Evolutionary conservation across 495 filamentous ascomycete species (phyloP).

Genomic region (Corynascus novoguineensis): DNA sequence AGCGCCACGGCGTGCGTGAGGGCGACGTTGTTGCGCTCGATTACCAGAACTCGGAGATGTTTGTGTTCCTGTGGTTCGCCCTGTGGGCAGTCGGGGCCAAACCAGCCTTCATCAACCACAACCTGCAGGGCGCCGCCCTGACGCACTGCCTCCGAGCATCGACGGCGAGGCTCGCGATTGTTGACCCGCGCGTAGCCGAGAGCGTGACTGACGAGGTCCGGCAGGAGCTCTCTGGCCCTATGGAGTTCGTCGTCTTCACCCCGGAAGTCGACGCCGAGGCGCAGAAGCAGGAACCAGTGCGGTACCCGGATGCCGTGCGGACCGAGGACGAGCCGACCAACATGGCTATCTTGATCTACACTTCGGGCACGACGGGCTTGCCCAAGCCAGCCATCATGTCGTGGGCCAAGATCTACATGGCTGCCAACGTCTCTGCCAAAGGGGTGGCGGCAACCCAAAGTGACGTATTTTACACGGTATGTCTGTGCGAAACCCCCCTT

Average conservation of each 20-base stretch:
- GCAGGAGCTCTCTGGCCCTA: constrained; percentile 30
- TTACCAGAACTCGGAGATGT: constrained; percentile 77
- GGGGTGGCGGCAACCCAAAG: constrained; percentile 49
- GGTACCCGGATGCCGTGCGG: constrained; percentile 58
- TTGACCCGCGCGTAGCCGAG: constrained; percentile 62
- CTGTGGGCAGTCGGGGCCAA: constrained; percentile 41
- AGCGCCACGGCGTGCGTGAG: constrained; percentile 55
- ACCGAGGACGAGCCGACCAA: constrained; percentile 47
- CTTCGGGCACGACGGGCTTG: constrained; percentile 81
- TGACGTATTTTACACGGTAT: constrained; percentile 77
- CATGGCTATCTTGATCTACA: constrained; percentile 77
- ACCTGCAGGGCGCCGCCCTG: constrained; percentile 36
- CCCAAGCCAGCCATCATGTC: constrained; percentile 84
- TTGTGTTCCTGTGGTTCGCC: constrained; percentile 53
- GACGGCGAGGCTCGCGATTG: constrained; percentile 76
- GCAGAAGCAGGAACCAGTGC: constrained; percentile 43
- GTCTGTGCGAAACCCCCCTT: constrained; percentile 7
- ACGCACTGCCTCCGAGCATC: constrained; percentile 62
- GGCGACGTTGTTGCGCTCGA: constrained; percentile 83
- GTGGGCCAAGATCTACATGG: constrained; percentile 61
- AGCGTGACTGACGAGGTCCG: constrained; percentile 40
- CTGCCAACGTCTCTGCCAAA: constrained; percentile 46
- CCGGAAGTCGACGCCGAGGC: constrained; percentile 55
- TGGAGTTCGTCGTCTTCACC: constrained; percentile 57
- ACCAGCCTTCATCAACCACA: constrained; percentile 54